Base-by-base conservation (phyloP, 2,329 filamentous ascomycete species). In the Alternaria atra region DNA sequence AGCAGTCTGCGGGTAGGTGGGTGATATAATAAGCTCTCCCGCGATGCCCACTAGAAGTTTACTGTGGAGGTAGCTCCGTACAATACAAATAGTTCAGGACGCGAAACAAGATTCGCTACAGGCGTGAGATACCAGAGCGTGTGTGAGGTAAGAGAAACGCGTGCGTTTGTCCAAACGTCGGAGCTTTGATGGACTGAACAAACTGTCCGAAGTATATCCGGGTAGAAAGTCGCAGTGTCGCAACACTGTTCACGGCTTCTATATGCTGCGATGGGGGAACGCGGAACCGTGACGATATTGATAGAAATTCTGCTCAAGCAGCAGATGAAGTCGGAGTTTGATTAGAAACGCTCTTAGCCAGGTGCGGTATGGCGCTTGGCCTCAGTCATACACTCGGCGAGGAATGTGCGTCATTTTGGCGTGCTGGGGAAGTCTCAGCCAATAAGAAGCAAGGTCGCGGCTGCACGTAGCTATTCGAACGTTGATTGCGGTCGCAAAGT, bases 261-360 rank as follows among this genome's bases (percentile, higher is more conserved):
- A 32, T 20, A 34, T 42, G 53, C 34, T 4, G 39, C 27, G 39
- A 34, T 34, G 17, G 46, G 10, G 29, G 29, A 17, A n/a, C 44
- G 25, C 30, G 30, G 39, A 46, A 32, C 39, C 25, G 44, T 51
- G 30, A 30, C n/a, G 55, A 40, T 56, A 39, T 44, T 30, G 52
- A 39, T 56, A 39, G 57, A 60, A 60, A 56, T 60, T 60, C 57
- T 60, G 57, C 57, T 60, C 57, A 56, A 60, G 57, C 57, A 59
- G 57, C 52, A 50, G 57, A 37, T 42, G 54, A 55, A 17, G 44
- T 52, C 42, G 37, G 39, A 20, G 52, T 23, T 42, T n/a, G 39
- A 35, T 32, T 40, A 32, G 37, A 27, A 56, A 44, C 57, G 37
- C 17, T 43, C 43, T 56, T 47, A 37, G 51, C 35, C 25, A 17